Evolutionary conservation across 352 stramenopile genomes (phyloP).

Genomic region (Pythium folliculosum): DNA sequence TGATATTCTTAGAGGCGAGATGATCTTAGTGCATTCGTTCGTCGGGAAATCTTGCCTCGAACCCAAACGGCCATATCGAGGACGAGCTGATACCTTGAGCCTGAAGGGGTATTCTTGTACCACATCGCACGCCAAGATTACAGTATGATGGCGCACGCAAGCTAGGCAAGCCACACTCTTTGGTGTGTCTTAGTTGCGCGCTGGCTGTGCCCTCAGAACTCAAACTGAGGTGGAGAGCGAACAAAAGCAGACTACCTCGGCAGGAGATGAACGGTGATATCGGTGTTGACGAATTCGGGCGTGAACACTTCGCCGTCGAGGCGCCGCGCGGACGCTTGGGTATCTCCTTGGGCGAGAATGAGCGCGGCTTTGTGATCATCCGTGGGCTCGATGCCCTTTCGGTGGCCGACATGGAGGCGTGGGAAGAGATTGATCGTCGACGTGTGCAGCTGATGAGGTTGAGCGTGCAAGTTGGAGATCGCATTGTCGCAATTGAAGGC

Average conservation of each 20-base stretch:
- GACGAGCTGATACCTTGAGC: neutral
- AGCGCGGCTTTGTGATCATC: slow-evolving; percentile 48
- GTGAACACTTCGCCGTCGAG: slow-evolving; percentile 49
- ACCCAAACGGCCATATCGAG: neutral
- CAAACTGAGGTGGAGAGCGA: slow-evolving; percentile 9
- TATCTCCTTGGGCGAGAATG: slow-evolving; percentile 54
- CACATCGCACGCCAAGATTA: neutral
- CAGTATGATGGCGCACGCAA: neutral
- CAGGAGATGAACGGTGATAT: slow-evolving; percentile 26
- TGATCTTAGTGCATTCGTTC: neutral
- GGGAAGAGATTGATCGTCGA: slow-evolving; percentile 37
- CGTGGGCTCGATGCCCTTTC: slow-evolving; percentile 36
- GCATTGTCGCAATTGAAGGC: slow-evolving; percentile 52
- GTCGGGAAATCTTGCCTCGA: neutral
- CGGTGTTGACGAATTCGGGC: slow-evolving; percentile 49
- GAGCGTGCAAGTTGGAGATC: slow-evolving; percentile 45
- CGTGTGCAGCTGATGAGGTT: slow-evolving; percentile 38
- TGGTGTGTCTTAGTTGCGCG: neutral
- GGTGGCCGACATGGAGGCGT: slow-evolving; percentile 28
- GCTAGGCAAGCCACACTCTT: neutral
- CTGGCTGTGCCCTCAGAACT: neutral
- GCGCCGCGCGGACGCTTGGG: slow-evolving; percentile 51
- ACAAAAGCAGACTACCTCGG: neutral
- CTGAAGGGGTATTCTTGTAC: neutral
- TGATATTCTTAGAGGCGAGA: neutral